Conservation (phyloP, 2,329 filamentous ascomycete genomes). For the Ceratocystis ficicola region DNA sequence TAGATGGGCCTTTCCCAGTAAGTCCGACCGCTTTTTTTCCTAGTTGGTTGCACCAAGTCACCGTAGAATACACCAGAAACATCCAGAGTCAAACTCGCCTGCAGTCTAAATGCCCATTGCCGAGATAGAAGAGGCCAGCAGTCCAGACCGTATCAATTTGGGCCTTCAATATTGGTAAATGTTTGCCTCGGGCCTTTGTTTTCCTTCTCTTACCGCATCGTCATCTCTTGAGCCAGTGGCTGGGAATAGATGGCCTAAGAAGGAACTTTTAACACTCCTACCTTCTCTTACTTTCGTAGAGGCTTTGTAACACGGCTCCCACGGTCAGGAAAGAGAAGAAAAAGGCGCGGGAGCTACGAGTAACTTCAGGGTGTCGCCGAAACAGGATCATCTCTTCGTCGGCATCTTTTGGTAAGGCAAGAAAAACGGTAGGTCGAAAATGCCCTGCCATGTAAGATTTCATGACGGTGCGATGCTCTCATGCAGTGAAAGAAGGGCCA, state of each 20-base stretch:
- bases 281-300: background rate
- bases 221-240: background rate
- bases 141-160: background rate
- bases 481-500: background rate
- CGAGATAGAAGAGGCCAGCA: background rate
- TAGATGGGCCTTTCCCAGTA: background rate
- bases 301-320: background rate
- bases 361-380: background rate
- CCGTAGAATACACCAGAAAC: conserved; percentile 3
- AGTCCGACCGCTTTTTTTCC: background rate
- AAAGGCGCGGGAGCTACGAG: background rate
- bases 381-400: background rate
- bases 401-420: conserved; percentile 1
- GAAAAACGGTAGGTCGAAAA: background rate
- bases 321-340: background rate
- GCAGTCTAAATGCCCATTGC: conserved; percentile 3
- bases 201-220: background rate
- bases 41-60: background rate
- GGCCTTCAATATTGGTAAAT: background rate
- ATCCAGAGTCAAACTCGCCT: conserved; percentile 8
- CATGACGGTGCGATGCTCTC: background rate
- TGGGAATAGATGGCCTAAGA: background rate
- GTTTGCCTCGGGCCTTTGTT: conserved; percentile 1
- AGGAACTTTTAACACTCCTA: background rate
- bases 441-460: background rate